Conservation (phyloP, 352 stramenopile genomes). For the Pythium scleroteichum region DNA sequence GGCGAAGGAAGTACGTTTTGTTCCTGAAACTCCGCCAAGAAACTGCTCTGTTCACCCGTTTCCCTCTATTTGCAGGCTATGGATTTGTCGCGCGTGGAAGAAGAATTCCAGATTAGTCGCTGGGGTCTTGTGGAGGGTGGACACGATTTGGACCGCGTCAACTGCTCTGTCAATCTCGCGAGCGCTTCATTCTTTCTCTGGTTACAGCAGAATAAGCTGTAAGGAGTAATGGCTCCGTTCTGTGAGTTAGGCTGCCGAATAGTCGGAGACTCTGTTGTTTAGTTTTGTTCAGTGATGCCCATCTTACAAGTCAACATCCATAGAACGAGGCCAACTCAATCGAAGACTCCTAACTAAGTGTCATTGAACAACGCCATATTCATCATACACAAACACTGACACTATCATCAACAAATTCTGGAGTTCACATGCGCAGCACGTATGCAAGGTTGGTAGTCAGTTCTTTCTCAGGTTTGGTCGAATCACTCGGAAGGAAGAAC, state of each 20-base stretch:
- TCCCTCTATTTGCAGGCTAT: conserved; percentile 43
- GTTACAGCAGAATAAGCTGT: conserved; percentile 66
- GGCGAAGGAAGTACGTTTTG: conserved; percentile 54
- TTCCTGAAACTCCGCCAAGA: no score
- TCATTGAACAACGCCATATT: neutral
- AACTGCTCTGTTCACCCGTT: no score
- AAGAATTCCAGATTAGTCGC: conserved; percentile 88
- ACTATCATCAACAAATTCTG: no score
- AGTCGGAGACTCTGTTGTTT: no score
- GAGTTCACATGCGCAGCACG: conserved; percentile 42
- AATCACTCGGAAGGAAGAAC: conserved; percentile 34
- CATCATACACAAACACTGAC: neutral
- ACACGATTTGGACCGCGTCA: conserved; percentile 88
- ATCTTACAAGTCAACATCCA: no score
- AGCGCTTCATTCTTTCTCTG: conserved; percentile 86
- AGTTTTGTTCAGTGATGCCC: no score
- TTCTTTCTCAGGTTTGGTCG: conserved; percentile 55
- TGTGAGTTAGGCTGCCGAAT: no score
- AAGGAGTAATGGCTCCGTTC: no score
- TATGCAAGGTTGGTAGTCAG: conserved; percentile 52
- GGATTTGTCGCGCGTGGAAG: conserved; percentile 79
- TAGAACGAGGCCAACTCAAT: no score
- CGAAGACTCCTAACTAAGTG: no score
- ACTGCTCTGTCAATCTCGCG: conserved; percentile 80
- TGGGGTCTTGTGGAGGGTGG: conserved; percentile 89